Percentiles rank a stretch among this genome's conserved stretches.
These are phyloP conservation scores for Aspergillus phoenicis DNA, from an alignment of 2,329 filamentous ascomycete species.

Conservation along the genomic window DNA sequence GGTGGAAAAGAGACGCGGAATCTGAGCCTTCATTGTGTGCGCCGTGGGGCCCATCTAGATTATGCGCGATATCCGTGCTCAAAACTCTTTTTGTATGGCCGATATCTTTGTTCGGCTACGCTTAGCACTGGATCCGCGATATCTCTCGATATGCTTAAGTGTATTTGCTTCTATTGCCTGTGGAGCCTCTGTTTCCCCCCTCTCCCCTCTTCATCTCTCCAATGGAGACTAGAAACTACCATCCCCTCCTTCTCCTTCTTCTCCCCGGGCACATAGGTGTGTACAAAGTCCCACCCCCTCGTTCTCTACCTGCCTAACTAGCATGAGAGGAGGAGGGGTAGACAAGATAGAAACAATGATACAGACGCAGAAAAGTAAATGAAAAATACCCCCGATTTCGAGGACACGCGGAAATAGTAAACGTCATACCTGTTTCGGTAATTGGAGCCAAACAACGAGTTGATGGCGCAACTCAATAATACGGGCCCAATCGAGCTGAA, in stretches of 20 bases:
- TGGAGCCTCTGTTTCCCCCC: background rate
- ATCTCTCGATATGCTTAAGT: background rate
- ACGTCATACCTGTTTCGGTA: background rate
- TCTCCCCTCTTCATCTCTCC: background rate
- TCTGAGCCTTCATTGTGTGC: background rate
- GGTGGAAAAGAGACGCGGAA: background rate
- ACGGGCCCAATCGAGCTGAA: background rate
- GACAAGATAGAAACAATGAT: too few species aligned
- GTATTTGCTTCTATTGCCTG: background rate
- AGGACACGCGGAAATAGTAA: background rate
- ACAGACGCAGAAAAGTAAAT: too few species aligned
- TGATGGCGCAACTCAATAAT: background rate
- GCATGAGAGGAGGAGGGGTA: too few species aligned
- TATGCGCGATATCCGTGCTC: conserved; percentile 3
- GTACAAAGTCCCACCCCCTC: too few species aligned
- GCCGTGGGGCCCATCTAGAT: background rate
- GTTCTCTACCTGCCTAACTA: too few species aligned
- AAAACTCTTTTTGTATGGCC: background rate
- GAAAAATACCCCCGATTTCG: background rate
- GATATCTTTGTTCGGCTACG: background rate
- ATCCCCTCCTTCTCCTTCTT: too few species aligned
- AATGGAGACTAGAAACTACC: background rate
- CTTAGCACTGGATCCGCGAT: background rate
- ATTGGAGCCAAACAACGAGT: background rate
- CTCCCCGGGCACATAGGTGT: too few species aligned